Evolutionary conservation across 2,329 filamentous ascomycete genomes (phyloP).

Genomic region (Neocatenulostroma microsporum): DNA sequence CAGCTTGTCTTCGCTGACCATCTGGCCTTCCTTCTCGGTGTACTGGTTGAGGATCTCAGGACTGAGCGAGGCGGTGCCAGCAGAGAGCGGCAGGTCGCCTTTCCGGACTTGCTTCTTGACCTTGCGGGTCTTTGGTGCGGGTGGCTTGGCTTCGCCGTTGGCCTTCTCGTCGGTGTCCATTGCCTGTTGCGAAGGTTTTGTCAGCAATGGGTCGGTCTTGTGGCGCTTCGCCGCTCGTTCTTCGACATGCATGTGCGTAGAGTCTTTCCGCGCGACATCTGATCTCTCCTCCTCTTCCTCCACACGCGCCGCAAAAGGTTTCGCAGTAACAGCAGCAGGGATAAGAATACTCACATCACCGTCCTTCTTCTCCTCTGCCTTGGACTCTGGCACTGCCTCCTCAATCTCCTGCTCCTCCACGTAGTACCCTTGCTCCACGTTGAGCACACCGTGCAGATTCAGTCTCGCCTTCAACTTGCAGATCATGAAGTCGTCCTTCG

Average conservation of each 20-base stretch:
- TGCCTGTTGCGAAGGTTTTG: slow-evolving; percentile 50
- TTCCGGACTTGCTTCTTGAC: slow-evolving; percentile 99
- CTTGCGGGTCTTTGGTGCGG: slow-evolving; percentile 75
- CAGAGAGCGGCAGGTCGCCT: slow-evolving; percentile 82
- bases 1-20: slow-evolving; percentile 98
- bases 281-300: slow-evolving; percentile 16
- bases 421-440: slow-evolving; percentile 94
- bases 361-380: slow-evolving; percentile 50
- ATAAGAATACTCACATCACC: slow-evolving; percentile 72
- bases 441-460: slow-evolving; percentile 92
- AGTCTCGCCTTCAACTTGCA: slow-evolving; percentile 98
- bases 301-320: slow-evolving; percentile 16
- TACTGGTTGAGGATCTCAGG: slow-evolving; percentile 56
- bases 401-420: slow-evolving; percentile 97
- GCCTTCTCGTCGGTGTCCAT: slow-evolving; percentile 82
- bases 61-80: slow-evolving; percentile 75
- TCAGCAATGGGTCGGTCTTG: slow-evolving; percentile 25
- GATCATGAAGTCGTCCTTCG: slow-evolving; percentile 97
- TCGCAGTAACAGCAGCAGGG: too few relatives aligned
- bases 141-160: slow-evolving; percentile 38
- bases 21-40: slow-evolving; percentile 74
- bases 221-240: slow-evolving; percentile 19
- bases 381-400: slow-evolving; percentile 74
- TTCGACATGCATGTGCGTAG: slow-evolving; percentile 11
- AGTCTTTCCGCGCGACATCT: slow-evolving; percentile 10